A percentile compares a stretch with the other conserved stretches of the same genome.
Conservation (phyloP, 805 yeast species). For the Ogataea methylovora region DNA sequence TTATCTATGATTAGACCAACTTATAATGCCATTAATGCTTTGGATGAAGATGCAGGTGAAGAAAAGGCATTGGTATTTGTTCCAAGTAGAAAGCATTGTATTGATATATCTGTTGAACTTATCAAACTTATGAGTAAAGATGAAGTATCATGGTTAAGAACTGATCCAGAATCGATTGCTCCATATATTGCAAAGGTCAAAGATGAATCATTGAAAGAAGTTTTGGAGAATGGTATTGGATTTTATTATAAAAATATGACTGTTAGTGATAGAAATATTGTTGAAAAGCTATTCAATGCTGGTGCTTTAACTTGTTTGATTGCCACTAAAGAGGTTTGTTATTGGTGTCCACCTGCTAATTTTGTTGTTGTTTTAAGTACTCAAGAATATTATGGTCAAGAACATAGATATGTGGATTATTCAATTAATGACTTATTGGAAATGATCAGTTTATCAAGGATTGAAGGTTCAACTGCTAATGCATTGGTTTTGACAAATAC, state of each 20-base stretch:
- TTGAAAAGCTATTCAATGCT: slow-evolving; percentile 43
- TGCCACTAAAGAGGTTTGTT: slow-evolving; percentile 51
- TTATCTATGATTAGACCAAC: slow-evolving; percentile 44
- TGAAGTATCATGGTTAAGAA: slow-evolving; percentile 30
- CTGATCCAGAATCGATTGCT: slow-evolving; percentile 31
- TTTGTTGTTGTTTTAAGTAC: slow-evolving; percentile 66
- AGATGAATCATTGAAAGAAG: slow-evolving; percentile 38
- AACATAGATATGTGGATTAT: slow-evolving; percentile 64
- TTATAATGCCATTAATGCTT: slow-evolving; percentile 31
- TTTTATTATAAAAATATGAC: slow-evolving; percentile 52
- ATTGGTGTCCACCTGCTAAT: slow-evolving; percentile 42
- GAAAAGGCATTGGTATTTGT: slow-evolving; percentile 45
- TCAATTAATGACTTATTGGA: slow-evolving; percentile 56
- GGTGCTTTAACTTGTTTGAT: slow-evolving; percentile 50
- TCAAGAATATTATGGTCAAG: slow-evolving; percentile 61
- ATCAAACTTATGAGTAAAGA: slow-evolving; percentile 30
- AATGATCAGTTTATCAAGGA: slow-evolving; percentile 46
- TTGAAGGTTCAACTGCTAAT: slow-evolving; percentile 24
- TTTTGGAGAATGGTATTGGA: slow-evolving; percentile 57
- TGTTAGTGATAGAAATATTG: slow-evolving; percentile 41
- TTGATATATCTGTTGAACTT: slow-evolving; percentile 44
- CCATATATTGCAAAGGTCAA: slow-evolving; percentile 34
- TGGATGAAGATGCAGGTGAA: slow-evolving; percentile 22
- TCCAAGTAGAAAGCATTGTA: slow-evolving; percentile 45
- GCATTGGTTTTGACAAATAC: slow-evolving; percentile 52